A percentile compares a stretch with the other conserved stretches of the same genome.
These are phyloP conservation scores for Salix suchowensis DNA, from an alignment of 345 rosid species.

Conservation along the genomic window DNA sequence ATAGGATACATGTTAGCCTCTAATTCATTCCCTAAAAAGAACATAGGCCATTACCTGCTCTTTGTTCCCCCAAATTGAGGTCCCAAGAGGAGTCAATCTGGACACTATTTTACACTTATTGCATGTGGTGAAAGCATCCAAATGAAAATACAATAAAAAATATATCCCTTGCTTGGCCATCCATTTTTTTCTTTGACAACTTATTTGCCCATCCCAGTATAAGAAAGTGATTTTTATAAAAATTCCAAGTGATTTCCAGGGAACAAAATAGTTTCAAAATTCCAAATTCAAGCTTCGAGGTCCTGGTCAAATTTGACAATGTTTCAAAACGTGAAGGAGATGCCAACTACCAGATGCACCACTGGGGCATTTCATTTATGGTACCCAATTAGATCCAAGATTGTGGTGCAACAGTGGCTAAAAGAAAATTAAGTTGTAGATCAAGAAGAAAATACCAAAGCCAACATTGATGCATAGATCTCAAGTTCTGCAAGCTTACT, in stretches of 20 bases:
- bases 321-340: too few relatives aligned
- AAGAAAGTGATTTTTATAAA: not conserved
- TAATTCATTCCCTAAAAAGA: not conserved
- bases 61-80: not conserved
- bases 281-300: too few relatives aligned
- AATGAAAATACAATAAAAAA: not conserved
- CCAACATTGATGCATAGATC: not conserved
- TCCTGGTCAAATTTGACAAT: too few relatives aligned
- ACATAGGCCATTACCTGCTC: not conserved
- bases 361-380: not conserved
- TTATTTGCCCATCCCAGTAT: not conserved
- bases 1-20: too few relatives aligned
- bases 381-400: not conserved
- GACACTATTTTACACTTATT: not conserved
- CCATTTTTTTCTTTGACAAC: not conserved
- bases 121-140: not conserved
- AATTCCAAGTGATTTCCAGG: too few relatives aligned
- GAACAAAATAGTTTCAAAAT: too few relatives aligned
- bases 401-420: not conserved
- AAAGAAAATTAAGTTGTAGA: not conserved
- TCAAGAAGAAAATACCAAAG: not conserved
- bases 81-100: not conserved
- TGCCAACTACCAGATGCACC: too few relatives aligned
- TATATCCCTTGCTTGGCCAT: not conserved
- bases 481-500: constrained; percentile 32